phyloP scores from a whole-genome alignment of 805 yeast species.

The Candida andamanensis region DNA sequence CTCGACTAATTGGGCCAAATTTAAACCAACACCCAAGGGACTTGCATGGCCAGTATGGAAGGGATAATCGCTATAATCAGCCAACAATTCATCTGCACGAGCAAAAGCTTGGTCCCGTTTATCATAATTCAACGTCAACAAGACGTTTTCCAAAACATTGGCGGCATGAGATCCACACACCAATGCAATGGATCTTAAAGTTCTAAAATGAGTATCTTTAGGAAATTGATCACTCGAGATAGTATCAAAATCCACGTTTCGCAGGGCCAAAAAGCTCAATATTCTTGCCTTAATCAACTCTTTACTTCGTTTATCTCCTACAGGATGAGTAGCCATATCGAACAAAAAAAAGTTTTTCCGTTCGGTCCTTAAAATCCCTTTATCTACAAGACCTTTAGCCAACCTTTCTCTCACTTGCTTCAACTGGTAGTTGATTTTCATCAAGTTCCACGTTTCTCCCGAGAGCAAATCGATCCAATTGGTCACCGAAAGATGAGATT shows the following conservation, averaged over 20 bases:
- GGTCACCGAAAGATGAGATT: slow-evolving; percentile 68
- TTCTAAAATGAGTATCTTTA: slow-evolving; percentile 57
- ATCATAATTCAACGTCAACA: slow-evolving; percentile 72
- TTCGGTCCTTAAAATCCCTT: slow-evolving; percentile 93
- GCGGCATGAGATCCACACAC: slow-evolving; percentile 93
- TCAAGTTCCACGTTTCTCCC: slow-evolving; percentile 96
- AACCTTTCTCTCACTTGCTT: slow-evolving; percentile 96
- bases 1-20: slow-evolving; percentile 54
- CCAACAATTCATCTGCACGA: slow-evolving; percentile 87
- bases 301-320: slow-evolving; percentile 80
- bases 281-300: slow-evolving; percentile 74
- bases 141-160: slow-evolving; percentile 87
- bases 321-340: slow-evolving; percentile 98
- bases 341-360: slow-evolving; percentile 89
- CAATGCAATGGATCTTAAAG: slow-evolving; percentile 73
- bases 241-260: slow-evolving; percentile 52
- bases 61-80: slow-evolving; percentile 81
- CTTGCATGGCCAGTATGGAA: slow-evolving; percentile 54
- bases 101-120: slow-evolving; percentile 88
- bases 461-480: slow-evolving; percentile 91
- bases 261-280: slow-evolving; percentile 60
- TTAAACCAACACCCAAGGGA: slow-evolving; percentile 66
- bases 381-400: slow-evolving; percentile 95
- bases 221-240: slow-evolving; percentile 58
- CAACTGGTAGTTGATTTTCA: slow-evolving; percentile 91